phyloP scores from a whole-genome alignment of 108 stramenopile genomes.

The Discostella stelligeroides region DNA sequence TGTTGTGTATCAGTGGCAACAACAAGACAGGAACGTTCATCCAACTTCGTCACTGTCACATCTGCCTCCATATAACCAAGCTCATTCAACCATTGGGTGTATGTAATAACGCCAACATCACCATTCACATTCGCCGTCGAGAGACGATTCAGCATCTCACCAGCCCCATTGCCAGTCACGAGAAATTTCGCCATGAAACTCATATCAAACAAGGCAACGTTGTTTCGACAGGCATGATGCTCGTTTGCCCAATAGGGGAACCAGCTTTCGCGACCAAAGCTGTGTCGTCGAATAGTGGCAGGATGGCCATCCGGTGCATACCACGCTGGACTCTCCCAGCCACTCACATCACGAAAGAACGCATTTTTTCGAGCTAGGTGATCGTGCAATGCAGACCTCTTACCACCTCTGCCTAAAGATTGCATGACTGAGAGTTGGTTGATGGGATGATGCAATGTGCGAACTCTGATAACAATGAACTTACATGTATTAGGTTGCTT shows the following conservation, averaged over 20 bases:
- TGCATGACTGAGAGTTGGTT: too few species aligned
- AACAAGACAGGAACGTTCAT: constrained; percentile 63
- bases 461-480: too few species aligned
- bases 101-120: constrained; percentile 54
- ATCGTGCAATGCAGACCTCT: constrained; percentile 61
- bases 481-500: constrained; percentile 48
- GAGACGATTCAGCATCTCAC: constrained; percentile 60
- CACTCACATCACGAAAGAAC: constrained; percentile 64
- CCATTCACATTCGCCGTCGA: constrained; percentile 72
- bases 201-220: constrained; percentile 82
- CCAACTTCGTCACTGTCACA: constrained; percentile 70
- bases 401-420: constrained; percentile 50
- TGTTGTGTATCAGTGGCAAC: constrained; percentile 83
- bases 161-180: constrained; percentile 71
- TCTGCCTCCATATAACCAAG: constrained; percentile 71
- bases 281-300: constrained; percentile 11
- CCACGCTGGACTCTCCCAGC: constrained; percentile 75
- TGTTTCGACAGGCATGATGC: constrained; percentile 61
- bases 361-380: constrained; percentile 41
- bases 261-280: constrained; percentile 57
- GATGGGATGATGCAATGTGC: too few species aligned
- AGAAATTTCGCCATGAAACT: constrained; percentile 82
- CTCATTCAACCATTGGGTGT: constrained; percentile 79
- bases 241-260: constrained; percentile 62
- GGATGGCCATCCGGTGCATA: constrained; percentile 36